These are phyloP conservation scores for Oxyria digyna DNA, from an alignment of 148 eudicot genomes.

Conservation along the genomic window DNA sequence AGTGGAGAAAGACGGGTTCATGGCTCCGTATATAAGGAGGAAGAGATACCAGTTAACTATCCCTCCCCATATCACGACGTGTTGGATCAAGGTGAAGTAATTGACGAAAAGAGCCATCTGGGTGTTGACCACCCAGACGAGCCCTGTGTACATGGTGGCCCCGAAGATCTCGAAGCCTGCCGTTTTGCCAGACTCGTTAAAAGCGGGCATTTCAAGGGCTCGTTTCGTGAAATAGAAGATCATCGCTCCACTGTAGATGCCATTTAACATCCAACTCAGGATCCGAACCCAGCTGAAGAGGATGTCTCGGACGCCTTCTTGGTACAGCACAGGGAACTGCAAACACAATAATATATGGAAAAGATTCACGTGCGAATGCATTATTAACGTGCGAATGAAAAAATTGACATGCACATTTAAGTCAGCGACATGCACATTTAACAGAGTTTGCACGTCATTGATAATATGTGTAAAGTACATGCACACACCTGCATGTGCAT, in stretches of 20 bases:
- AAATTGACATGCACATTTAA: too few species aligned
- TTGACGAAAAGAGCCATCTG: constrained; percentile 79
- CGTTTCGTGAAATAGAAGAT: constrained; percentile 60
- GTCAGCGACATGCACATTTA: too few species aligned
- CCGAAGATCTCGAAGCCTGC: constrained; percentile 53
- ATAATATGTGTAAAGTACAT: too few species aligned
- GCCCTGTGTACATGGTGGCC: constrained; percentile 74
- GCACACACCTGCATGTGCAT: too few species aligned
- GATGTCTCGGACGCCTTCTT: constrained; percentile 84
- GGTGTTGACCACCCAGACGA: constrained; percentile 72
- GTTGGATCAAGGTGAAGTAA: constrained; percentile 82
- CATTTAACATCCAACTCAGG: constrained; percentile 90
- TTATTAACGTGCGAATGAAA: too few species aligned
- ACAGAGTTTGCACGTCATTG: too few species aligned
- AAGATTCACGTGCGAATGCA: too few species aligned
- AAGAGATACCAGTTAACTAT: constrained; percentile 60
- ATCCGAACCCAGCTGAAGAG: constrained; percentile 84
- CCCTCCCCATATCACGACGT: constrained; percentile 70
- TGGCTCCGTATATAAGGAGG: constrained; percentile 44
- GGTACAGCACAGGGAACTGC: constrained; percentile 80
- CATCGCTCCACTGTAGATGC: constrained; percentile 48
- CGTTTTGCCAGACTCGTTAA: constrained; percentile 36
- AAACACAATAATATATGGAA: too few species aligned
- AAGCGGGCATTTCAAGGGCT: constrained; percentile 46
- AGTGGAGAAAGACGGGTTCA: constrained; percentile 40